phyloP scores from a whole-genome alignment of 495 filamentous ascomycete genomes.

The Neurospora sp. region DNA sequence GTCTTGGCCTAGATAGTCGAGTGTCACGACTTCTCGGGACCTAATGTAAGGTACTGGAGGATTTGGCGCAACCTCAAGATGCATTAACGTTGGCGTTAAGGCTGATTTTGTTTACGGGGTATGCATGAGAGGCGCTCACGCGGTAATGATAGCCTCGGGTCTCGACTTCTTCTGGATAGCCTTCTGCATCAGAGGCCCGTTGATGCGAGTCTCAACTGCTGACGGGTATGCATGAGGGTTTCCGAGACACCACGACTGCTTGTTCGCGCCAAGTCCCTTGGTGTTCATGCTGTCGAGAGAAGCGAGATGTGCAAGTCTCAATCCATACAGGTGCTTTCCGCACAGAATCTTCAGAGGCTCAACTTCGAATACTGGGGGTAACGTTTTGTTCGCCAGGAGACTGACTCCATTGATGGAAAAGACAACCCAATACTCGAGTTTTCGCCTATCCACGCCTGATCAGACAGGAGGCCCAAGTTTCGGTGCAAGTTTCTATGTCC shows the following conservation, averaged over 20 bases:
- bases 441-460: too few relatives aligned
- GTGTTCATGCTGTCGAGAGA: neutral
- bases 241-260: neutral
- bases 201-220: neutral
- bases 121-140: neutral
- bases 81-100: neutral
- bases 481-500: neutral
- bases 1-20: neutral
- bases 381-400: neutral
- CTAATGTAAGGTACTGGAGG: neutral
- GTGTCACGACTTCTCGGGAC: neutral
- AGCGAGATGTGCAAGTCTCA: neutral
- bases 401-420: neutral
- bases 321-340: neutral
- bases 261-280: neutral
- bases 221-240: neutral
- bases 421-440: too few relatives aligned
- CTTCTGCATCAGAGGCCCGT: neutral
- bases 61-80: neutral
- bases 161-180: neutral
- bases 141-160: neutral
- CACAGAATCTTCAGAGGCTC: too few relatives aligned
- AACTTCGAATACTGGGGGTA: neutral
- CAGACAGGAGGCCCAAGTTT: neutral
- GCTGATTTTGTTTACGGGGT: neutral